These are phyloP conservation scores for Candida golubevii DNA, from an alignment of 805 yeast genomes.

Conservation along the genomic window DNA sequence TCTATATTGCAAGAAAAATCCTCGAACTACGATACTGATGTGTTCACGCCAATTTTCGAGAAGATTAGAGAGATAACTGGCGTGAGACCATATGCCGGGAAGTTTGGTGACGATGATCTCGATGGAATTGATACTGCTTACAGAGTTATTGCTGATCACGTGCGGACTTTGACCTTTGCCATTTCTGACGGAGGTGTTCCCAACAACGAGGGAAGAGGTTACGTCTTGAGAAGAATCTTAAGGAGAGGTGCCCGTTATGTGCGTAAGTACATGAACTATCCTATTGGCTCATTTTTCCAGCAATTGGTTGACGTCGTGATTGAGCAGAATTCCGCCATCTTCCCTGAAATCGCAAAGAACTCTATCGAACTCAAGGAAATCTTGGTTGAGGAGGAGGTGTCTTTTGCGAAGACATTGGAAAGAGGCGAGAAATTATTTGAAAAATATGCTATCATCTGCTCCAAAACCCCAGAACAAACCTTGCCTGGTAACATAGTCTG, in stretches of 20 bases:
- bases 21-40: constrained; percentile 97
- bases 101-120: constrained; percentile 84
- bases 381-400: constrained; percentile 91
- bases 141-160: constrained; percentile 97
- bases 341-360: constrained; percentile 84
- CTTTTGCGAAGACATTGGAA: constrained; percentile 92
- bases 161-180: constrained; percentile 93
- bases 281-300: constrained; percentile 91
- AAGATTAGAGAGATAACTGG: constrained; percentile 91
- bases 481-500: constrained; percentile 94
- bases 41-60: constrained; percentile 81
- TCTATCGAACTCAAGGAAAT: constrained; percentile 79
- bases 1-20: constrained; percentile 85
- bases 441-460: constrained; percentile 82
- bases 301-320: constrained; percentile 89
- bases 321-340: constrained; percentile 78
- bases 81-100: constrained; percentile 86
- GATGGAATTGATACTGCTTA: constrained; percentile 98
- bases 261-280: constrained; percentile 92
- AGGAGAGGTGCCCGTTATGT: constrained; percentile 98
- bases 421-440: constrained; percentile 97
- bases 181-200: constrained; percentile 99
- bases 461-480: constrained; percentile 66
- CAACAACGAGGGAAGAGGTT: constrained; percentile 98
- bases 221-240: constrained; percentile 91